A percentile compares a stretch with the other conserved stretches of the same genome.
Conservation (phyloP, 768 basidiomycete species). For the Podaxis rugospora region DNA sequence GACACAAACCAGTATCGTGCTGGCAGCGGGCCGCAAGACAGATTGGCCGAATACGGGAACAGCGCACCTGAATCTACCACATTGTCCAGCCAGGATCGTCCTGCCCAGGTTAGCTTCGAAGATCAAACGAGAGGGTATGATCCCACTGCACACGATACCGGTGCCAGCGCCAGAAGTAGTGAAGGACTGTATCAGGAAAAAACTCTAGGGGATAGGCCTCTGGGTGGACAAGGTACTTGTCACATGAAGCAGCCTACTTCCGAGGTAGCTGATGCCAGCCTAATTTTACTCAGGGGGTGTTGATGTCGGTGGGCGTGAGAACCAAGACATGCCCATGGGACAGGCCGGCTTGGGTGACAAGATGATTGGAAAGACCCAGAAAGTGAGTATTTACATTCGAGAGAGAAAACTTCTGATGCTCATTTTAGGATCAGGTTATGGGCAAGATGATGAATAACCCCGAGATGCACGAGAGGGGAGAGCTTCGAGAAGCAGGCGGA, state of each 20-base stretch:
- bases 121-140: background rate
- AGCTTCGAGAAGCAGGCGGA: conserved; percentile 43
- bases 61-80: background rate
- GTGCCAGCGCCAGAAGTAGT: background rate
- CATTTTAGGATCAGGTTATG: conserved; percentile 18
- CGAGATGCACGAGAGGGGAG: conserved; percentile 52
- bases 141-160: background rate
- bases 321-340: conserved; percentile 27
- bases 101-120: background rate
- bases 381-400: conserved; percentile 28
- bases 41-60: background rate
- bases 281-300: conserved; percentile 25
- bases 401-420: background rate
- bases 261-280: background rate
- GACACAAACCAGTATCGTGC: background rate
- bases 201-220: conserved; percentile 5
- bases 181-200: background rate
- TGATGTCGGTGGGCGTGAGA: conserved; percentile 25
- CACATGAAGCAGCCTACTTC: background rate
- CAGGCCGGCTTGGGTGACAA: conserved; percentile 47
- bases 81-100: background rate
- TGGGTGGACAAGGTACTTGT: conserved; percentile 7
- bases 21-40: background rate
- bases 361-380: conserved; percentile 53
- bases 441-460: conserved; percentile 46